Base-by-base conservation (phyloP, 2,329 filamentous ascomycete species). In the Xylariales sp. region DNA sequence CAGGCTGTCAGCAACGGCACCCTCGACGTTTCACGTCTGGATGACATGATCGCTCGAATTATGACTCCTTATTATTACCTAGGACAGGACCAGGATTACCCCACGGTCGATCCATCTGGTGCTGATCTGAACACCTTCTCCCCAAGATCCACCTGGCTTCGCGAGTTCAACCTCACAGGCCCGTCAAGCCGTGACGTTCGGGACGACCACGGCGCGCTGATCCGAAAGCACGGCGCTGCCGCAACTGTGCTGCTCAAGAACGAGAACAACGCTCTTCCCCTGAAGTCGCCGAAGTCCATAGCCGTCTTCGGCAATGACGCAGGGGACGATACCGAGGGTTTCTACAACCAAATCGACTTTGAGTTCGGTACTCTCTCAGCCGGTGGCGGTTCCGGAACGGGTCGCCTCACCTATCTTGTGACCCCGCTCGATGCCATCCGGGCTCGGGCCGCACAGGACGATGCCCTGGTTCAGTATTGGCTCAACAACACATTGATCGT, bases 221-320 rank as follows among this genome's bases (percentile, higher is more conserved):
- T 74, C 70, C 21, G 67, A 68, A 33, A 73, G 43, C 19, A 68
- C 50, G 18, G 70, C 36, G 5, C 62, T 63, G 39, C 68, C 63
- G 44, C 41, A 7, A 38, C 44, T 19, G n/a, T 69, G 63, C 71
- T 91, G 2, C 68, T 91, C 46, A 91, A 90, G 71, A 90, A 90
- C 62, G 65, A 65, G 21, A 71, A 71, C 46, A 72, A 71, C 25
- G 70, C 71, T 1, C 68, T 88, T 5, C 84, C 84, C 0, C 65
- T 80, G 27, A 72, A 72, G 53, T 63, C 62, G 3, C 70, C 70
- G 79, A 60, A 81, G 70, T 60, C 68, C 63, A 60, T 81, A 73
- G 65, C 73, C 58, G 50, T 76, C 67, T 61, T 80, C 69, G 53
- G 79, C 48, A 49, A 69, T 74, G 53, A 79, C 78, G 83, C 83